Conservation (phyloP, 225 moss, liverwort and hornwort species). For the Antitrichia curtipendula region DNA sequence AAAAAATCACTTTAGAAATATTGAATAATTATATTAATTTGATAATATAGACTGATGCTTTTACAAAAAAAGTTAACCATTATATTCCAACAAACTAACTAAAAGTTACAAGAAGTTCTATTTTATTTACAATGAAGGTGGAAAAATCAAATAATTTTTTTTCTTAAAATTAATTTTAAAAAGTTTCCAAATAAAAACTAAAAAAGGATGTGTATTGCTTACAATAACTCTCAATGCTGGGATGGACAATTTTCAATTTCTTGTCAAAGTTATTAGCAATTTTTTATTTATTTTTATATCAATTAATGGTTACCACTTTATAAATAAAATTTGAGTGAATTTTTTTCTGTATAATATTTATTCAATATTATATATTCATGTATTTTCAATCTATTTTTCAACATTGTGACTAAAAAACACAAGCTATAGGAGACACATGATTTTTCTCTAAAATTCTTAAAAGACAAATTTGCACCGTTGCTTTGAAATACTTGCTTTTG, state of each 20-base stretch:
- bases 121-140: background rate
- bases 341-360: accelerated
- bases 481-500: accelerated
- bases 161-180: background rate
- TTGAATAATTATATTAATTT: no score
- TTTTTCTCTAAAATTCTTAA: background rate
- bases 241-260: background rate
- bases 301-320: background rate
- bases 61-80: background rate
- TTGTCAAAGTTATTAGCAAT: background rate
- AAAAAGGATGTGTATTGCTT: background rate
- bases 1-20: no score
- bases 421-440: background rate
- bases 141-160: background rate
- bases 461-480: background rate
- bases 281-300: background rate
- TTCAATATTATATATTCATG: accelerated
- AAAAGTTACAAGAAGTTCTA: background rate
- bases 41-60: no score
- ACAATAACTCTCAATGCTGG: background rate
- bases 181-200: background rate
- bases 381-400: background rate
- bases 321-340: background rate
- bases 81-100: background rate
- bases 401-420: background rate